A percentile compares a stretch with the other conserved stretches of the same genome.
Conservation (phyloP, 257 asterid species). For the Plantago elongata region DNA sequence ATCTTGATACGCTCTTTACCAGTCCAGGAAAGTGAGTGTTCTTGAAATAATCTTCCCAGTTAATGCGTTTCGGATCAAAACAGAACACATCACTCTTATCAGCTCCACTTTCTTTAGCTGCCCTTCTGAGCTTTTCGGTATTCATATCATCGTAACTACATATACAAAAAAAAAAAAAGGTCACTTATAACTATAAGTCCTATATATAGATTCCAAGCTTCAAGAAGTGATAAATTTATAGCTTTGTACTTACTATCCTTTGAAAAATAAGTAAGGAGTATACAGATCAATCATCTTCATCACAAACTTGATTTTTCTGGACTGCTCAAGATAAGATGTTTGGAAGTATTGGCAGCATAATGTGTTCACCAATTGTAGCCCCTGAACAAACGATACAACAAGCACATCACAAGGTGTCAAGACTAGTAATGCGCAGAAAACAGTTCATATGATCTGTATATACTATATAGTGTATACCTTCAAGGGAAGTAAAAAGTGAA, state of each 20-base stretch:
- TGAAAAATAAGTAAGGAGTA: constrained; percentile 73
- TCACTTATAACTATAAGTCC: not conserved
- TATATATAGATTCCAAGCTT: too few species aligned
- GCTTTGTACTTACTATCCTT: constrained; percentile 59
- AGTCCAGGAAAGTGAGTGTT: constrained; percentile 67
- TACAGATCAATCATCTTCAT: constrained; percentile 62
- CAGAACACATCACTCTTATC: constrained; percentile 38
- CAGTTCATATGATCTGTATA: not conserved
- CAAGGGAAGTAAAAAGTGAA: constrained; percentile 67
- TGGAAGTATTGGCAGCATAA: constrained; percentile 64
- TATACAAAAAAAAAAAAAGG: not conserved
- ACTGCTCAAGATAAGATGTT: constrained; percentile 31
- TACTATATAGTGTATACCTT: constrained; percentile 37
- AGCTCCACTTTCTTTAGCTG: constrained; percentile 28
- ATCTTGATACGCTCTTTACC: constrained; percentile 44
- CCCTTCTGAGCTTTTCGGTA: constrained; percentile 51
- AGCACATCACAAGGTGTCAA: not conserved
- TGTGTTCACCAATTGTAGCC: constrained; percentile 50
- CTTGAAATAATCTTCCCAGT: constrained; percentile 77
- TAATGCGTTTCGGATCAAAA: constrained; percentile 64
- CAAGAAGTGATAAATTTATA: not conserved
- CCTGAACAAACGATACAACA: constrained; percentile 29
- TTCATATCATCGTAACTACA: constrained; percentile 76
- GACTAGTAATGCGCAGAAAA: not conserved
- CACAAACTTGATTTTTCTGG: constrained; percentile 55